Evolutionary conservation across 2,329 filamentous ascomycete genomes (phyloP).

Genomic region (Drechslerella coelobrocha): DNA sequence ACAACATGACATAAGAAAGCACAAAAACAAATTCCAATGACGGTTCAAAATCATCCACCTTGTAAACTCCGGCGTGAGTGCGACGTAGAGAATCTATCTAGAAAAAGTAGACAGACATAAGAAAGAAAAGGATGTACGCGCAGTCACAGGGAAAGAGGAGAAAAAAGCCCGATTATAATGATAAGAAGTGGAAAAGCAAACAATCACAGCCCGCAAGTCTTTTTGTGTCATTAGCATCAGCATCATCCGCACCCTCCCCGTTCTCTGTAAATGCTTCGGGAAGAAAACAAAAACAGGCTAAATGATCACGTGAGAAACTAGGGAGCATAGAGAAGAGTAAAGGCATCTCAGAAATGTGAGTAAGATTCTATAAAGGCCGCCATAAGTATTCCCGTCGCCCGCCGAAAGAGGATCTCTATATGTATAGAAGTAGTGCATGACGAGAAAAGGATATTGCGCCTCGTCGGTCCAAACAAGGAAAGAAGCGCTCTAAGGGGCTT

Average conservation of each 20-base stretch:
- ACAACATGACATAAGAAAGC: constrained; percentile 8
- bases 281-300: constrained; percentile 21
- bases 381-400: not conserved
- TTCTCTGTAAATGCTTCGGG: constrained; percentile 22
- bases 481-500: not conserved
- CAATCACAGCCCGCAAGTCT: constrained; percentile 24
- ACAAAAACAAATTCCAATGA: constrained; percentile 18
- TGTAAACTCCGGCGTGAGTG: constrained; percentile 49
- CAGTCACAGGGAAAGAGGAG: constrained; percentile 7
- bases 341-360: not conserved
- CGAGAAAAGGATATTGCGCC: not conserved
- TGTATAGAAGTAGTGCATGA: no score
- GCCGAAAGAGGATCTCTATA: not conserved
- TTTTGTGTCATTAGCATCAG: constrained; percentile 16
- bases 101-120: constrained; percentile 44
- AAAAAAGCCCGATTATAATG: constrained; percentile 18
- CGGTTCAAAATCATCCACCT: constrained; percentile 45
- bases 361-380: constrained; percentile 7
- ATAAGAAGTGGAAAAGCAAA: constrained; percentile 6
- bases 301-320: not conserved
- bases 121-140: constrained; percentile 17
- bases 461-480: not conserved
- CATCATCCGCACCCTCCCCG: not conserved
- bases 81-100: constrained; percentile 49
- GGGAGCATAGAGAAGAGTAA: not conserved